phyloP scores from a whole-genome alignment of 2,329 filamentous ascomycete species.

The Cladosporium phlei region DNA sequence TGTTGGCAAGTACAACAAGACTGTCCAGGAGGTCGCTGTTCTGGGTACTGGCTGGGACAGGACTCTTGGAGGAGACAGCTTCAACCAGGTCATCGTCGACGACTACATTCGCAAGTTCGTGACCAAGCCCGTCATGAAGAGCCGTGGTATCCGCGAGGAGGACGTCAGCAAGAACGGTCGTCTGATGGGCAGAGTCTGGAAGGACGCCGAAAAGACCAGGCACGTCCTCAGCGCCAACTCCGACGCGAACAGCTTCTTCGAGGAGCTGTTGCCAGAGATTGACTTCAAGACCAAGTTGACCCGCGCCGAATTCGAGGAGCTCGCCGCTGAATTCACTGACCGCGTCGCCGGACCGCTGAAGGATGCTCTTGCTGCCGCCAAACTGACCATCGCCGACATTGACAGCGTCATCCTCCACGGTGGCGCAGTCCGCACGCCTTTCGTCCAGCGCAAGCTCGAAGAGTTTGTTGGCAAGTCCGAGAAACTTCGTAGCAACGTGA shows the following conservation, averaged over 20 bases:
- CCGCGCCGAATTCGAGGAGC: slow-evolving; percentile 73
- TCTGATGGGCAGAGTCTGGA: slow-evolving; percentile 82
- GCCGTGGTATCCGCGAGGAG: slow-evolving; percentile 56
- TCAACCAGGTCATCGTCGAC: slow-evolving; percentile 83
- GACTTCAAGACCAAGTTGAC: slow-evolving; percentile 90
- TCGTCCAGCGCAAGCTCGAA: slow-evolving; percentile 87
- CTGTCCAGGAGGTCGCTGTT: slow-evolving; percentile 88
- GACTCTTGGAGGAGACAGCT: slow-evolving; percentile 79
- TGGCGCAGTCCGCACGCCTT: slow-evolving; percentile 83
- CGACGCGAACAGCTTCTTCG: slow-evolving; percentile 74
- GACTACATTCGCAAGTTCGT: slow-evolving; percentile 81
- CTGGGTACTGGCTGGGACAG: slow-evolving; percentile 83
- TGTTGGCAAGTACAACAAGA: slow-evolving; percentile 90
- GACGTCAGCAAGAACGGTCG: slow-evolving; percentile 72
- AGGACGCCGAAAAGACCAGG: slow-evolving; percentile 80
- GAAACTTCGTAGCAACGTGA: slow-evolving; percentile 90
- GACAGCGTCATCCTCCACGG: slow-evolving; percentile 92
- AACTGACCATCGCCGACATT: slow-evolving; percentile 68
- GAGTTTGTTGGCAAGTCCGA: slow-evolving; percentile 63
- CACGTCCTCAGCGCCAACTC: slow-evolving; percentile 92
- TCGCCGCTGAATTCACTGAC: slow-evolving; percentile 63
- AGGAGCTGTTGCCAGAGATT: slow-evolving; percentile 84
- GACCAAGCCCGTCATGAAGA: slow-evolving; percentile 59
- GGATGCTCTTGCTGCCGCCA: slow-evolving; percentile 68
- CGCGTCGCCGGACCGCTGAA: slow-evolving; percentile 67